Evolutionary conservation across 164 flowering plant species (phyloP).

Genomic region (Kingdonia uniflora): DNA sequence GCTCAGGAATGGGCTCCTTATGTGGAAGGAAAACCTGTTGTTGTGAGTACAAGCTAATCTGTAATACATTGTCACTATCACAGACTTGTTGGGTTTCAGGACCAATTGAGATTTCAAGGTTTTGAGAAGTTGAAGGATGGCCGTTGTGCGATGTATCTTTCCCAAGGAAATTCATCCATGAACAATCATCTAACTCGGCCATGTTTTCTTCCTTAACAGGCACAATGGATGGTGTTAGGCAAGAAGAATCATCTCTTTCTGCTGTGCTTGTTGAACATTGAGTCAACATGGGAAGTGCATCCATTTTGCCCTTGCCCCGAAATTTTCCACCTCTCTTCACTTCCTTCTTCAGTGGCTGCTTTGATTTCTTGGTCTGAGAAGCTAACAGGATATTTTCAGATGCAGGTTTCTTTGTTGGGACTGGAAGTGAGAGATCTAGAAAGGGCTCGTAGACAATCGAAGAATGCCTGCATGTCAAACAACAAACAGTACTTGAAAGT

Average conservation of each 20-base stretch:
- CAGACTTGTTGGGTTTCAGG: conserved; percentile 14
- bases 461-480: conserved; percentile 73
- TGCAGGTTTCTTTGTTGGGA: conserved; percentile 67
- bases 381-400: conserved; percentile 31
- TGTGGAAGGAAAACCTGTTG: conserved; percentile 26
- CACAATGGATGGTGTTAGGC: conserved; percentile 12
- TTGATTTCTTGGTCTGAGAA: conserved; percentile 44
- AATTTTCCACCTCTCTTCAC: conserved; percentile 35
- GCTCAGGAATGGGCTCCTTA: conserved; percentile 16
- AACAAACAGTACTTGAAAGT: conserved; percentile 76
- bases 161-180: conserved; percentile 15
- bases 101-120: conserved; percentile 8
- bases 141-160: conserved; percentile 10
- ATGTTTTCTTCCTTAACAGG: conserved; percentile 17
- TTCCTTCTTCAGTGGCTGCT: conserved; percentile 34
- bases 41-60: conserved; percentile 20
- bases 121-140: conserved; percentile 14
- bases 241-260: conserved; percentile 19
- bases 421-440: conserved; percentile 83
- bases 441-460: conserved; percentile 85
- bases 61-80: conserved; percentile 26
- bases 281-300: conserved; percentile 12
- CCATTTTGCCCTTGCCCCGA: conserved; percentile 30
- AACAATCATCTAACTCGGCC: conserved; percentile 3
- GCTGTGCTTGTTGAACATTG: conserved; percentile 18